phyloP scores from a whole-genome alignment of 371 early-diverging fungal species.

The Zychaea mexicana region DNA sequence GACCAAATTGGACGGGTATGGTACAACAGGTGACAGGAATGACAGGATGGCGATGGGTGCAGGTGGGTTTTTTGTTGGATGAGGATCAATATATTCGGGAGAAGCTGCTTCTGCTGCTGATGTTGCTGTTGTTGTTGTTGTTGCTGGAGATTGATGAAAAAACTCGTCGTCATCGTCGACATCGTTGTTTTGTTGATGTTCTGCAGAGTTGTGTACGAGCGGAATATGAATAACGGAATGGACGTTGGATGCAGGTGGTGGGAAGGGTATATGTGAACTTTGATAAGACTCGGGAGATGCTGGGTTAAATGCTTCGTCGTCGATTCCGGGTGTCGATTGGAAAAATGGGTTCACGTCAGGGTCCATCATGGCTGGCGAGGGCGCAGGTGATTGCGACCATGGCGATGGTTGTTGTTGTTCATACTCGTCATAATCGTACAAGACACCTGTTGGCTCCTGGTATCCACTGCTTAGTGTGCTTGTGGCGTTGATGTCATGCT shows the following conservation, averaged over 20 bases:
- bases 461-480: neutral
- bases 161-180: constrained; percentile 20
- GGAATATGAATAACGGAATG: constrained; percentile 66
- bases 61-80: constrained; percentile 20
- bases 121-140: neutral
- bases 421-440: constrained; percentile 48
- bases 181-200: constrained; percentile 8
- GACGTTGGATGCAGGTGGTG: constrained; percentile 46
- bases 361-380: constrained; percentile 64
- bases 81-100: constrained; percentile 13
- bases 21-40: constrained; percentile 60
- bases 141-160: neutral
- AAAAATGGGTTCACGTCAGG: constrained; percentile 64
- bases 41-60: constrained; percentile 65
- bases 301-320: constrained; percentile 66
- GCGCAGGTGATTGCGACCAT: constrained; percentile 70
- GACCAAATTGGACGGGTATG: constrained; percentile 58
- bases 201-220: constrained; percentile 41
- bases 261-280: constrained; percentile 37
- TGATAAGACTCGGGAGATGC: constrained; percentile 40
- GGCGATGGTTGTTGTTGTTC: constrained; percentile 55
- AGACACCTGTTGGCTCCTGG: constrained; percentile 2
- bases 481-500: neutral
- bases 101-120: constrained; percentile 7
- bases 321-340: constrained; percentile 57